Evolutionary conservation across 495 filamentous ascomycete genomes (phyloP).

Genomic region (Neurospora africana): DNA sequence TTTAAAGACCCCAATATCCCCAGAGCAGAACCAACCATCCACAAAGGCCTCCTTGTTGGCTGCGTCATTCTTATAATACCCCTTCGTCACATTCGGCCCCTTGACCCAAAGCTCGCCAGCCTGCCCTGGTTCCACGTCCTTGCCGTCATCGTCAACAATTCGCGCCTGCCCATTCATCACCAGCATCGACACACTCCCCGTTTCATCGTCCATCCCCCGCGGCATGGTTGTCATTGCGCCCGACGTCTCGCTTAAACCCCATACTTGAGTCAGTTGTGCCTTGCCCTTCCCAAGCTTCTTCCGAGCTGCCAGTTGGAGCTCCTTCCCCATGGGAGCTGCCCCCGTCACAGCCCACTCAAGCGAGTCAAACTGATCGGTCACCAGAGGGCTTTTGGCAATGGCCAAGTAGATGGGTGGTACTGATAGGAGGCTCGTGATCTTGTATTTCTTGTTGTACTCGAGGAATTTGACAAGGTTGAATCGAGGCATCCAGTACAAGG

Average conservation of each 20-base stretch:
- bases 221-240: conserved; percentile 19
- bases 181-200: conserved; percentile 24
- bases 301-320: conserved; percentile 22
- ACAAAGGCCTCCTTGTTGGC: conserved; percentile 50
- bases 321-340: conserved; percentile 27
- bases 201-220: conserved; percentile 9
- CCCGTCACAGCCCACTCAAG: conserved; percentile 16
- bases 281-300: conserved; percentile 26
- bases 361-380: conserved; percentile 36
- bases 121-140: conserved; percentile 29
- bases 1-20: conserved; percentile 51
- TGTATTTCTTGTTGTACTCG: conserved; percentile 28
- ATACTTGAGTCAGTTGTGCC: conserved; percentile 50
- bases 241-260: conserved; percentile 60
- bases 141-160: conserved; percentile 33
- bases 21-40: conserved; percentile 60
- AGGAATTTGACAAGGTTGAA: conserved; percentile 37
- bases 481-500: conserved; percentile 41
- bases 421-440: conserved; percentile 38
- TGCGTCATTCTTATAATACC: conserved; percentile 54
- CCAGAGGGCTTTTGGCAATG: conserved; percentile 36
- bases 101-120: conserved; percentile 25
- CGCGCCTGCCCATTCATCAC: conserved; percentile 46
- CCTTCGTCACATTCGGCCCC: conserved; percentile 52
- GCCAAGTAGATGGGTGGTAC: conserved; percentile 42